Conservation (phyloP, 2,329 filamentous ascomycete genomes). For the Torrubiella hemipterigena region DNA sequence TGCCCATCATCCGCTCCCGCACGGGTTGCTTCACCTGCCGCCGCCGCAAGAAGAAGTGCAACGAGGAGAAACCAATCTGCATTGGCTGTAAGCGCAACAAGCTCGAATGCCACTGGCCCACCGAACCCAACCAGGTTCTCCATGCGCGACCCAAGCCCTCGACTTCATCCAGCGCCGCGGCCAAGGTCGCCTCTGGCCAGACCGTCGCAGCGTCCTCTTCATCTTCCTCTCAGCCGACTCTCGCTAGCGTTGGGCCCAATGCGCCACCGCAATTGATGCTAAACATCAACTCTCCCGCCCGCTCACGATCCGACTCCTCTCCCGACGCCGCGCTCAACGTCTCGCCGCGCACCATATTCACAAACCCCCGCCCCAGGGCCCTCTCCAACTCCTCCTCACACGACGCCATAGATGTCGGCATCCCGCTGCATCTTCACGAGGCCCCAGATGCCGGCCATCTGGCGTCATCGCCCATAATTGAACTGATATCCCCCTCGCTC, state of each 20-base stretch:
- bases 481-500: background rate
- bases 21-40: conserved; percentile 36
- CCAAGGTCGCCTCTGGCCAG: background rate
- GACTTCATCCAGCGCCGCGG: no score
- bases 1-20: conserved; percentile 22
- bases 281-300: no score
- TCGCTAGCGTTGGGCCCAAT: background rate
- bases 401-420: no score
- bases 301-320: no score
- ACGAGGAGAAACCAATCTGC: conserved; percentile 39
- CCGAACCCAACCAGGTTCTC: conserved; percentile 8
- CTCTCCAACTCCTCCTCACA: background rate
- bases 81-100: conserved; percentile 40
- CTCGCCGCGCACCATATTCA: background rate
- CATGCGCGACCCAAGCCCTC: conserved; percentile 4
- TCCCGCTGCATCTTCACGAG: no score
- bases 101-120: conserved; percentile 38
- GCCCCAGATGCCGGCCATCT: no score
- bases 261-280: no score
- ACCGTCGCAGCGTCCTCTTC: conserved; percentile 6
- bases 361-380: background rate
- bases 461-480: background rate
- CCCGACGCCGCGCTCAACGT: background rate
- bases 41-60: conserved; percentile 41
- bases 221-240: background rate